Evolutionary conservation across 441 rosid species (phyloP).

Genomic region (Syzygium malaccense): DNA sequence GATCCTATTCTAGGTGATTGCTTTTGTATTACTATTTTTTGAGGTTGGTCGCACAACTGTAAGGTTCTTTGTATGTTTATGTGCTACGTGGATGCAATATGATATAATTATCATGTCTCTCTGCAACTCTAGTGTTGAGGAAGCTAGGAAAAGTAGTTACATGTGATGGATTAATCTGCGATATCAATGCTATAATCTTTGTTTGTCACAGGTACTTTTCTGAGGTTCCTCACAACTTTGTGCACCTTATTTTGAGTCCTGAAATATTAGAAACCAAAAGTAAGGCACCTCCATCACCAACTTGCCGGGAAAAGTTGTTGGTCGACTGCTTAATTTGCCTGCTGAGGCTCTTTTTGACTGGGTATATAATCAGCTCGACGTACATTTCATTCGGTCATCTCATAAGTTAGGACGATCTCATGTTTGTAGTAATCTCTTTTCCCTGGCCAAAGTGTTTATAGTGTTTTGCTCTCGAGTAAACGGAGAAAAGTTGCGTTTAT

Average conservation of each 20-base stretch:
- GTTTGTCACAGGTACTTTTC: not conserved
- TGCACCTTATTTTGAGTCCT: not conserved
- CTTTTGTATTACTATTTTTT: not conserved
- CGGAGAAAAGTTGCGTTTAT: not conserved
- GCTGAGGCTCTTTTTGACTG: not conserved
- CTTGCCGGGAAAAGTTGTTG: not conserved
- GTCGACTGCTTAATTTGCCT: not conserved
- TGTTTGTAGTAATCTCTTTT: not conserved
- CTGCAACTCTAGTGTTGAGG: not conserved
- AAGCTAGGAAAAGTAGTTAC: not conserved
- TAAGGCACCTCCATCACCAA: not conserved
- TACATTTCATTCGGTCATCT: not conserved
- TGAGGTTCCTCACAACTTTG: not conserved
- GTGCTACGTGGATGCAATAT: constrained; percentile 5
- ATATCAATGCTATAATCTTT: not conserved
- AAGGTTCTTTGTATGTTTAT: not conserved
- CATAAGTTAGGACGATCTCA: not conserved
- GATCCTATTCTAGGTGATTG: not conserved
- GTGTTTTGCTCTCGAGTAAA: not conserved
- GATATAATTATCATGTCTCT: not conserved
- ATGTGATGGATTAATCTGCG: not conserved
- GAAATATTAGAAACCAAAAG: not conserved
- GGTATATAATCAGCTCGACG: not conserved
- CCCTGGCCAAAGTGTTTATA: not conserved
- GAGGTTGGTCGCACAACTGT: constrained; percentile 7